Conservation (phyloP, 2,329 filamentous ascomycete species). For the Laburnicola sp. region DNA sequence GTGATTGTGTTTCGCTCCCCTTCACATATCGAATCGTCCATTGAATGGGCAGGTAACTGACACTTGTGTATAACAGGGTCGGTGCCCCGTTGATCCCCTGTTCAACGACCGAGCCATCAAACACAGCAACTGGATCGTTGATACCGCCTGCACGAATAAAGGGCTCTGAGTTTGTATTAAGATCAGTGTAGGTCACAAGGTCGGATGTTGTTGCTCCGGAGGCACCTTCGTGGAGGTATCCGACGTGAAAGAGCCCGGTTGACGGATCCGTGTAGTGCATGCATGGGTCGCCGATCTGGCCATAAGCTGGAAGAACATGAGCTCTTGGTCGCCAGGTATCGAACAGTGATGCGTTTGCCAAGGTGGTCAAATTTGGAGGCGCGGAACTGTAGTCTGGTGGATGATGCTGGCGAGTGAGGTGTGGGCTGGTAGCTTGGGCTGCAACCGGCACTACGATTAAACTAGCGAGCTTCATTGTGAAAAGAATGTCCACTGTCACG, state of each 20-base stretch:
- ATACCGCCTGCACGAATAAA: constrained; percentile 43
- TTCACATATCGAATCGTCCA: constrained; percentile 53
- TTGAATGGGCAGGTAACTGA: constrained; percentile 51
- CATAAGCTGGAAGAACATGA: constrained; percentile 47
- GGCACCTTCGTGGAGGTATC: constrained; percentile 47
- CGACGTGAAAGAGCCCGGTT: constrained; percentile 52
- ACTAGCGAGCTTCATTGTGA: constrained; percentile 1
- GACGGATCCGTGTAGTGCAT: constrained; percentile 52
- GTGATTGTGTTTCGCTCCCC: constrained; percentile 51
- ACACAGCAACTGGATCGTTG: constrained; percentile 53
- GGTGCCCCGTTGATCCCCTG: constrained; percentile 49
- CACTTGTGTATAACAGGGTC: constrained; percentile 52
- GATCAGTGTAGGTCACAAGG: constrained; percentile 49
- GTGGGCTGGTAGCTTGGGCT: constrained; percentile 2
- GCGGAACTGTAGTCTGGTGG: constrained; percentile 20
- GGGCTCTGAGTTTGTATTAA: constrained; percentile 32
- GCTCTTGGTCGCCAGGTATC: constrained; percentile 42
- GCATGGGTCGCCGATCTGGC: constrained; percentile 51
- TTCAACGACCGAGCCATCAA: constrained; percentile 52
- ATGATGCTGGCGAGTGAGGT: constrained; percentile 13
- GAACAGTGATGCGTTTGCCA: constrained; percentile 21
- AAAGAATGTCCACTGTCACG: not conserved
- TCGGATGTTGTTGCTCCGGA: constrained; percentile 44
- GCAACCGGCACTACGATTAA: not conserved
- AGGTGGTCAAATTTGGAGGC: constrained; percentile 24